phyloP scores from a whole-genome alignment of 2,329 filamentous ascomycete genomes.

The Arthrinium puccinioides region DNA sequence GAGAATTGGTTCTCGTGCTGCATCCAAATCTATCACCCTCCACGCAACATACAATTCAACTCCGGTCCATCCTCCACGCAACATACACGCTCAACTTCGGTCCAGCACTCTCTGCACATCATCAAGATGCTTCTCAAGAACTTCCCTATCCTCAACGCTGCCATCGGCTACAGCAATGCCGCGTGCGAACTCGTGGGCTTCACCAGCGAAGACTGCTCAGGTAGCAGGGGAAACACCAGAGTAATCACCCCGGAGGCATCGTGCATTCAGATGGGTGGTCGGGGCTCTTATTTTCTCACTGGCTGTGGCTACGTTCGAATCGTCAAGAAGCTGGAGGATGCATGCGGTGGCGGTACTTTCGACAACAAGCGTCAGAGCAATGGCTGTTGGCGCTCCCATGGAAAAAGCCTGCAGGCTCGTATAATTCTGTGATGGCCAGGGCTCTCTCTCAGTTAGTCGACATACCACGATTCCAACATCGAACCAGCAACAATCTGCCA shows the following conservation, averaged over 20 bases:
- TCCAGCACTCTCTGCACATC: too few relatives aligned
- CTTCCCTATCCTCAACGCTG: not conserved
- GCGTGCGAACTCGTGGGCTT: not conserved
- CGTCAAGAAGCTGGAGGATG: not conserved
- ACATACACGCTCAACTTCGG: too few relatives aligned
- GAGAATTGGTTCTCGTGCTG: too few relatives aligned
- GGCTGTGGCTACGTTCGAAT: not conserved
- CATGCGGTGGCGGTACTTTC: not conserved
- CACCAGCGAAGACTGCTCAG: not conserved
- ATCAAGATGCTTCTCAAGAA: not conserved
- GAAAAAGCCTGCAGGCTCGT: not conserved
- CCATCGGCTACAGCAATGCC: not conserved
- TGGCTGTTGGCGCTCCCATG: not conserved
- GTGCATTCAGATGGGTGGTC: not conserved
- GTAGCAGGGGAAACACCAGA: not conserved
- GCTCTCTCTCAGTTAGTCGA: too few relatives aligned
- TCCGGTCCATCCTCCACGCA: too few relatives aligned
- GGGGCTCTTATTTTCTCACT: not conserved
- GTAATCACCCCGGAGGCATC: not conserved
- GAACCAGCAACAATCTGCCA: too few relatives aligned
- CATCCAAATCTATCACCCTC: too few relatives aligned
- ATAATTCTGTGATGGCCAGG: not conserved
- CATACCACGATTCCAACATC: too few relatives aligned
- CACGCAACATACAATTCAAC: too few relatives aligned
- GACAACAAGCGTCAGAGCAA: not conserved